Conservation (phyloP, 306 rosid species). For the Quercus glauca region DNA sequence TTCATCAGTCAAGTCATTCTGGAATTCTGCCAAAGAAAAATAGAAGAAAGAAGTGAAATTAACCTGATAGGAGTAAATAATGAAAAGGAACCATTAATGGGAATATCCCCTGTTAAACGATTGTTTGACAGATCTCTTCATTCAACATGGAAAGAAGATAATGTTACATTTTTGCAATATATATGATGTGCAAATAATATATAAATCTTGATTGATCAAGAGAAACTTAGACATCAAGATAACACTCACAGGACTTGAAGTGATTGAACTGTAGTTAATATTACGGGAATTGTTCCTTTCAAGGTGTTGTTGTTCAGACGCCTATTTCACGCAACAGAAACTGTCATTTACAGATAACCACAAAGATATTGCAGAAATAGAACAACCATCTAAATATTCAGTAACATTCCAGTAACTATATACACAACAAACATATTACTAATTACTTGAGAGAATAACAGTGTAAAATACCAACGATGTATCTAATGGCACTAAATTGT, state of each 20-base stretch:
- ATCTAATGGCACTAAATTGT: not conserved
- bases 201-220: not conserved
- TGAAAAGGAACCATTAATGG: slow-evolving; percentile 80
- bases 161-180: slow-evolving; percentile 23
- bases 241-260: slow-evolving; percentile 95
- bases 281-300: slow-evolving; percentile 54
- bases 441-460: not conserved
- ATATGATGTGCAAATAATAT: slow-evolving; percentile 4
- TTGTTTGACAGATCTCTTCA: slow-evolving; percentile 92
- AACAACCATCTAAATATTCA: slow-evolving; percentile 4
- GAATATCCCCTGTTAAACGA: slow-evolving; percentile 49
- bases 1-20: not conserved
- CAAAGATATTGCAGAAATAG: slow-evolving; percentile 9
- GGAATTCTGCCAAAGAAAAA: not conserved
- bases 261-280: slow-evolving; percentile 49
- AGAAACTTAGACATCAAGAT: slow-evolving; percentile 8
- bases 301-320: slow-evolving; percentile 95
- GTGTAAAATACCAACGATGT: not conserved
- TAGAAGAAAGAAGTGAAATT: slow-evolving; percentile 10
- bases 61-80: slow-evolving; percentile 92
- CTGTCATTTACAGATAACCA: slow-evolving; percentile 29
- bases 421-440: not conserved
- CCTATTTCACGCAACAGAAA: slow-evolving; percentile 47
- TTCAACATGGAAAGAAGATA: slow-evolving; percentile 24
- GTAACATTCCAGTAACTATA: not conserved